A percentile compares a stretch with the other conserved stretches of the same genome.
Evolutionary conservation across 352 stramenopile genomes (phyloP).

Genomic region (Globisporangium alternatum): DNA sequence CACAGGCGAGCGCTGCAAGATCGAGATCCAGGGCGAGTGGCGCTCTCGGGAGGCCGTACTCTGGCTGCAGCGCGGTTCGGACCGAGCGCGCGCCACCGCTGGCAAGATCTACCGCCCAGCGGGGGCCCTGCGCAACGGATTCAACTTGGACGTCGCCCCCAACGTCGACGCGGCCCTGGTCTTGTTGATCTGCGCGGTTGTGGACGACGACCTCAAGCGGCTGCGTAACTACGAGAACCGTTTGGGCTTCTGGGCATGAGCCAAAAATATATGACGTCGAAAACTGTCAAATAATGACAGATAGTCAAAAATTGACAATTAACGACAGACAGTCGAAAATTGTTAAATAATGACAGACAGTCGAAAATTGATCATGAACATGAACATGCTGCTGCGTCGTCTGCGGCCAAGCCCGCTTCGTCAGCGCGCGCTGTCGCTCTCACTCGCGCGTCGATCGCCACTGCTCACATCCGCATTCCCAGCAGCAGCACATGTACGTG

Average conservation of each 20-base stretch:
- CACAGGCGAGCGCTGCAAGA: slow-evolving; percentile 8
- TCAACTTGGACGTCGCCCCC: slow-evolving; percentile 11
- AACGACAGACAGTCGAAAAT: no score
- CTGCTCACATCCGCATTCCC: background rate
- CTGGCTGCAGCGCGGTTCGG: slow-evolving; percentile 4
- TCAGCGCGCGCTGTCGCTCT: background rate
- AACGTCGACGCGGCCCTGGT: slow-evolving; percentile 8
- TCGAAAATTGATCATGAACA: background rate
- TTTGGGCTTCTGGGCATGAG: background rate
- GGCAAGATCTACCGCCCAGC: slow-evolving; percentile 9
- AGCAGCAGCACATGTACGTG: background rate
- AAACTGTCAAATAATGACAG: no score
- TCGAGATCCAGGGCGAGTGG: slow-evolving; percentile 12
- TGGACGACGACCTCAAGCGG: slow-evolving; percentile 15
- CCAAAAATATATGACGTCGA: no score
- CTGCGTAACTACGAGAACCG: background rate
- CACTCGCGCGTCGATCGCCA: background rate
- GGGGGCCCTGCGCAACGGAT: background rate
- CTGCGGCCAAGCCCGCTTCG: background rate
- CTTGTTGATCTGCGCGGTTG: slow-evolving; percentile 8
- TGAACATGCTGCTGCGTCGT: background rate
- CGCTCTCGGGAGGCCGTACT: slow-evolving; percentile 6
- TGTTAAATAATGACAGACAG: background rate
- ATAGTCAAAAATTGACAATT: no score
- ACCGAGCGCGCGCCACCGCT: background rate